A percentile compares a stretch with the other conserved stretches of the same genome.
phyloP scores from a whole-genome alignment of 2,329 filamentous ascomycete species.

The Bipolaris gigantea region DNA sequence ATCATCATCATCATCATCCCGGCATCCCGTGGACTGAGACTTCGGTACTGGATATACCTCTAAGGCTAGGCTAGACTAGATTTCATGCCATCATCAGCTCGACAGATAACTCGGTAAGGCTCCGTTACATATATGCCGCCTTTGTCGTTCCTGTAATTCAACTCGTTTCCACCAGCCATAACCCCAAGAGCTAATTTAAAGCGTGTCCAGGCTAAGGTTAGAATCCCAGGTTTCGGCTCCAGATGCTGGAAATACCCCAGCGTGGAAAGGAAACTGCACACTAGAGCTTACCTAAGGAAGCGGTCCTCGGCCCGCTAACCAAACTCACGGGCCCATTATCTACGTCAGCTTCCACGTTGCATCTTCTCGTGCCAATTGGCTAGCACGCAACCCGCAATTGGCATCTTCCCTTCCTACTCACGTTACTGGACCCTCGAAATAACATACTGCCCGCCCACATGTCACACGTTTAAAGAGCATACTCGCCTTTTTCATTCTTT shows the following conservation, averaged over 20 bases:
- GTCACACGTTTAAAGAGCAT: neutral
- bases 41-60: neutral
- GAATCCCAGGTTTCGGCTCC: too few relatives aligned
- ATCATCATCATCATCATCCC: too few relatives aligned
- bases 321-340: neutral
- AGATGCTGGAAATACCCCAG: neutral
- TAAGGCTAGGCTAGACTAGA: neutral
- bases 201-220: too few relatives aligned
- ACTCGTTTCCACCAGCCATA: too few relatives aligned
- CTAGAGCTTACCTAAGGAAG: slow-evolving; percentile 4
- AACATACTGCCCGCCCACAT: neutral
- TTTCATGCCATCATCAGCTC: too few relatives aligned
- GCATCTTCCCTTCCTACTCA: neutral
- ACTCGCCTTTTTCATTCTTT: neutral
- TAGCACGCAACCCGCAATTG: slow-evolving; percentile 15
- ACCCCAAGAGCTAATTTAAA: too few relatives aligned
- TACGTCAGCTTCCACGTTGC: slow-evolving; percentile 41
- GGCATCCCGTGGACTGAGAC: neutral
- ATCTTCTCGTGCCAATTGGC: slow-evolving; percentile 36
- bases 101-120: too few relatives aligned
- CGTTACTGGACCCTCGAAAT: neutral
- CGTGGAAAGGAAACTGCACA: neutral
- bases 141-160: too few relatives aligned
- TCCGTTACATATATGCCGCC: too few relatives aligned
- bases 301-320: slow-evolving; percentile 7